A percentile compares a stretch with the other conserved stretches of the same genome.
Evolutionary conservation across 768 basidiomycete genomes (phyloP).

Genomic region (Hysterangium stoloniferum): DNA sequence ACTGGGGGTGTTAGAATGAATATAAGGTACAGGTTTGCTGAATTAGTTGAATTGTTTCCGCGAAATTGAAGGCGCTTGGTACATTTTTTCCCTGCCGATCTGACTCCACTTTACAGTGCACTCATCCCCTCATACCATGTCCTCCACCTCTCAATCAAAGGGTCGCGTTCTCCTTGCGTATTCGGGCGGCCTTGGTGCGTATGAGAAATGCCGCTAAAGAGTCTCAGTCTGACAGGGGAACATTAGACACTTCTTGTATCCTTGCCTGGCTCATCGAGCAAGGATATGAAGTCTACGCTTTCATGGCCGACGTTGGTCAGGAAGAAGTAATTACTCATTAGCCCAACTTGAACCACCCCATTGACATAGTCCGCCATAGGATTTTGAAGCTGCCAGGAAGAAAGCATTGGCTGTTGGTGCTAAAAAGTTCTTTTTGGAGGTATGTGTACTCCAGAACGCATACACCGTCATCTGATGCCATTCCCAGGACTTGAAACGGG

Average conservation of each 20-base stretch:
- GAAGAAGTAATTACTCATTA: conserved; percentile 54
- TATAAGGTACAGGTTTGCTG: too few species aligned
- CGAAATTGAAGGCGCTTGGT: too few species aligned
- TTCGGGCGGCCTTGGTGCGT: conserved; percentile 93
- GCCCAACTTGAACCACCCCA: conserved; percentile 11
- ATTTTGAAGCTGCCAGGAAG: conserved; percentile 83
- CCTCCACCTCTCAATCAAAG: conserved; percentile 19
- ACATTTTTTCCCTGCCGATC: too few species aligned
- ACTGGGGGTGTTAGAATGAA: too few species aligned
- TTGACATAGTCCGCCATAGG: conserved; percentile 37
- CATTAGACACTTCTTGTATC: conserved; percentile 93
- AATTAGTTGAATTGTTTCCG: too few species aligned
- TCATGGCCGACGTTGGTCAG: conserved; percentile 94
- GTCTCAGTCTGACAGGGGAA: background rate
- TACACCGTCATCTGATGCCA: background rate
- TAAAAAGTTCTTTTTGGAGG: conserved; percentile 92
- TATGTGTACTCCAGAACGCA: conserved; percentile 22
- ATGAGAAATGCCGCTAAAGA: background rate
- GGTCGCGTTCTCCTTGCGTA: conserved; percentile 96
- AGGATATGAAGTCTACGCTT: conserved; percentile 94
- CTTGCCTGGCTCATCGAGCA: conserved; percentile 98
- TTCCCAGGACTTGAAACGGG: conserved; percentile 78
- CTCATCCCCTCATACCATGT: too few species aligned
- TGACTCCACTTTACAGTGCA: too few species aligned
- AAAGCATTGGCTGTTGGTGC: conserved; percentile 91